Conservation (phyloP, 1,139 yeast species). For the Candida albicans region DNA sequence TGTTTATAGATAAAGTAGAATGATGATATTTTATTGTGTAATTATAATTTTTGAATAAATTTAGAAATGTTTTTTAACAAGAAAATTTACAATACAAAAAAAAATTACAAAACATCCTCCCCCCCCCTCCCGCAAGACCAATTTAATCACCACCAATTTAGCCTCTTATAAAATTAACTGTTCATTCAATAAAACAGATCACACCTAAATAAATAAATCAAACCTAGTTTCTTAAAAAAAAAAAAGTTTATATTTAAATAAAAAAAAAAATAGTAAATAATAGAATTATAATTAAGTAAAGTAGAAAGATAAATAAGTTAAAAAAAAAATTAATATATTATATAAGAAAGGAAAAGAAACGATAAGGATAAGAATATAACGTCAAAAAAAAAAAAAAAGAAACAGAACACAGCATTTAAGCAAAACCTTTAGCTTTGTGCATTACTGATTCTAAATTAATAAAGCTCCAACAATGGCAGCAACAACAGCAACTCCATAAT, state of each 20-base stretch:
- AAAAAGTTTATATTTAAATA: neutral
- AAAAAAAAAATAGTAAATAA: constrained; percentile 1
- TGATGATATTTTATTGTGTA: too few relatives aligned
- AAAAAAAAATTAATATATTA: neutral
- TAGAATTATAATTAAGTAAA: neutral
- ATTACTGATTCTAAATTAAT: constrained; percentile 18
- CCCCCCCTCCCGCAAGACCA: too few relatives aligned
- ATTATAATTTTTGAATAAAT: too few relatives aligned
- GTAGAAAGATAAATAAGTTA: constrained; percentile 1
- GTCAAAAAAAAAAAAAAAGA: neutral
- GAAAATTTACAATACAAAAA: too few relatives aligned
- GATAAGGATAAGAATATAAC: neutral
- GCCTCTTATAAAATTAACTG: too few relatives aligned
- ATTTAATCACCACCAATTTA: too few relatives aligned
- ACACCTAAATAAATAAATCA: too few relatives aligned
- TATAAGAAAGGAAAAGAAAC: constrained; percentile 1
- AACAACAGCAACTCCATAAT: constrained; percentile 22
- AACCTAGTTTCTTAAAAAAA: too few relatives aligned
- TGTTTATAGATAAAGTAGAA: too few relatives aligned
- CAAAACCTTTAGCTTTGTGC: neutral
- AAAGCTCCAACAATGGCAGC: constrained; percentile 27
- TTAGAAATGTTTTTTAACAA: too few relatives aligned
- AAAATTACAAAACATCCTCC: too few relatives aligned
- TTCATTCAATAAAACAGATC: neutral
- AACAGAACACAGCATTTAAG: neutral